Base-by-base conservation (phyloP, 2,329 filamentous ascomycete genomes). In the Neocucurbitaria cava region DNA sequence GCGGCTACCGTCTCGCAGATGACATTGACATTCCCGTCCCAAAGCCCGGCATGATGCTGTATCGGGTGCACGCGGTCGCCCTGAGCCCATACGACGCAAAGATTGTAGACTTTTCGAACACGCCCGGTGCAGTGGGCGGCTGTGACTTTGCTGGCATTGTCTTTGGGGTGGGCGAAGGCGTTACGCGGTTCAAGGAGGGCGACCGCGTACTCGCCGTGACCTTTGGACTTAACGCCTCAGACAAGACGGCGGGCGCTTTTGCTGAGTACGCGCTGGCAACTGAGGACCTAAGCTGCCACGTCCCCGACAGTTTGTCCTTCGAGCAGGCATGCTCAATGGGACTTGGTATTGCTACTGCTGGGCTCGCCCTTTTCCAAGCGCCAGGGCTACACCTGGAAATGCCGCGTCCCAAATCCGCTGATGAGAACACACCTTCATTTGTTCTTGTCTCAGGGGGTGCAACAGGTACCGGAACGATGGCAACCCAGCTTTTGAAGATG, bases 131-230 rank as follows among this genome's bases (percentile, higher is more conserved):
- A 8, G 58, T 79, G 1, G 63, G 80, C 3, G 83, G 82, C 35
- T 82, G 78, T 59, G 81, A 83, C 61, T 82, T 76, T 51, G 69
- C 79, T n/a, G 83, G 83, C 38, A 71, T 76, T 1, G 78, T 85
- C 17, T 77, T 81, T 48, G 76, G 75, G 8, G 72, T 83, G 38
- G 83, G 83, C 28, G 62, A 70, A 5, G 70, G 74, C 2, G 81
- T 84, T 6, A 79, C 78, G 53, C 39, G 61, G 2, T 82, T 79
- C 57, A 76, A 77, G 47, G 66, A 66, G 45, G 83, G 83, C 18
- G 82, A 85, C 61, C 76, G 80, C 3, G 74, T 85, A 30, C 24
- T 47, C 30, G 54, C 24, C 26, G 46, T 46, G 7, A 49, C 35
- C 33, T 46, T 50, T 41, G 50, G 54, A 2, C 31, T 44, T 15